These are phyloP conservation scores for Backusella sp. DNA, from an alignment of 192 early-diverging fungal species.

Conservation along the genomic window DNA sequence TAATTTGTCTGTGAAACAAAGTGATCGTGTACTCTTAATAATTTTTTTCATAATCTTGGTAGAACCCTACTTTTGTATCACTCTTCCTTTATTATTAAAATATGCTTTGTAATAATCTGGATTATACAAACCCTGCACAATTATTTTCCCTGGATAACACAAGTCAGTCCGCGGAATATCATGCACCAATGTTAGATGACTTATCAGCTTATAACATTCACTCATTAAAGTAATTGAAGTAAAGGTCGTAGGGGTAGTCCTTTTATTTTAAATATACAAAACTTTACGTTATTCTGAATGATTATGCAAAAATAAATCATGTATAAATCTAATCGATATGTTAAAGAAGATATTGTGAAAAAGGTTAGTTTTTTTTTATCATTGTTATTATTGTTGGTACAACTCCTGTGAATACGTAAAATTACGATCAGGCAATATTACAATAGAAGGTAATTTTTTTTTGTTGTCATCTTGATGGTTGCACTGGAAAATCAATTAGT, in stretches of 20 bases:
- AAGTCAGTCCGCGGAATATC: not conserved
- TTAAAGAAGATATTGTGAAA: not conserved
- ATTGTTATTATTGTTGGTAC: not conserved
- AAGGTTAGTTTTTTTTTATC: not conserved
- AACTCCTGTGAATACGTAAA: not conserved
- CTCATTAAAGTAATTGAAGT: not conserved
- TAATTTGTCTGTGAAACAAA: not conserved
- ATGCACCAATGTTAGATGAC: not conserved
- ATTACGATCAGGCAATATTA: not conserved
- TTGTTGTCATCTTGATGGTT: not conserved
- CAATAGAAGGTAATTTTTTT: not conserved
- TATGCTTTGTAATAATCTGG: not conserved
- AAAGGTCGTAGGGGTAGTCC: not conserved
- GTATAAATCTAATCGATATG: not conserved
- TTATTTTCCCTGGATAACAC: not conserved
- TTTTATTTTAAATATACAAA: not conserved
- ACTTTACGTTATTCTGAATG: not conserved
- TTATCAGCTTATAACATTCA: not conserved
- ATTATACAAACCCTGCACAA: not conserved
- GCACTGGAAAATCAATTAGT: not conserved
- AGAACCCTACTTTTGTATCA: not conserved
- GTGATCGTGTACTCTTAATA: not conserved
- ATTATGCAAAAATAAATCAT: not conserved
- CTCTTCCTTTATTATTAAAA: not conserved
- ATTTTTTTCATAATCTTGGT: not conserved